phyloP scores from a whole-genome alignment of 441 rosid genomes.

The Hura crepitans region DNA sequence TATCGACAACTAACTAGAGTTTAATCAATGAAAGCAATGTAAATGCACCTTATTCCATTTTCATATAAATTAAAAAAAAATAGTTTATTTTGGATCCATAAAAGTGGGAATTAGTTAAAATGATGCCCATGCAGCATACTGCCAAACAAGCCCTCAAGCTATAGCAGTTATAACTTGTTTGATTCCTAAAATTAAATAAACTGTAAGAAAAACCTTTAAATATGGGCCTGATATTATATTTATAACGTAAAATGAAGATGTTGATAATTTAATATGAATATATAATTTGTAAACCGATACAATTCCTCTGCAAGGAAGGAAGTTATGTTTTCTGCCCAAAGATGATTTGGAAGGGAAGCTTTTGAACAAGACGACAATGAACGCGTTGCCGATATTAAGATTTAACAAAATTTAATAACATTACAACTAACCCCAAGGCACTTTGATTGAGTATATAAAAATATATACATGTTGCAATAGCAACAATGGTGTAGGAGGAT shows the following conservation, averaged over 20 bases:
- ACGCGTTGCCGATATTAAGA: neutral
- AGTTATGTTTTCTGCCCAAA: neutral
- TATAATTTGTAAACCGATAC: too few species aligned
- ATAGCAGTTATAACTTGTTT: neutral
- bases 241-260: too few species aligned
- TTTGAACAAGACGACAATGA: constrained; percentile 3
- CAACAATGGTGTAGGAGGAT: neutral
- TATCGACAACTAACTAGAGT: too few species aligned
- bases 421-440: neutral
- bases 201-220: too few species aligned
- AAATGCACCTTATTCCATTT: too few species aligned
- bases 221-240: too few species aligned
- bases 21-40: too few species aligned
- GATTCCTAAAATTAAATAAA: neutral
- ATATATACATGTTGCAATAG: neutral
- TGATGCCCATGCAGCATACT: constrained; percentile 12
- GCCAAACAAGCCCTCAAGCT: constrained; percentile 8
- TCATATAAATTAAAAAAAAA: too few species aligned
- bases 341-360: neutral
- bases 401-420: neutral
- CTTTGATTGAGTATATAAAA: too few species aligned
- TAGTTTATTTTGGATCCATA: neutral
- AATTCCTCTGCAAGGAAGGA: neutral
- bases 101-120: neutral
- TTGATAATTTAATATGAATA: too few species aligned